Conservation (phyloP, 352 stramenopile genomes). For the Globisporangium nagaii region DNA sequence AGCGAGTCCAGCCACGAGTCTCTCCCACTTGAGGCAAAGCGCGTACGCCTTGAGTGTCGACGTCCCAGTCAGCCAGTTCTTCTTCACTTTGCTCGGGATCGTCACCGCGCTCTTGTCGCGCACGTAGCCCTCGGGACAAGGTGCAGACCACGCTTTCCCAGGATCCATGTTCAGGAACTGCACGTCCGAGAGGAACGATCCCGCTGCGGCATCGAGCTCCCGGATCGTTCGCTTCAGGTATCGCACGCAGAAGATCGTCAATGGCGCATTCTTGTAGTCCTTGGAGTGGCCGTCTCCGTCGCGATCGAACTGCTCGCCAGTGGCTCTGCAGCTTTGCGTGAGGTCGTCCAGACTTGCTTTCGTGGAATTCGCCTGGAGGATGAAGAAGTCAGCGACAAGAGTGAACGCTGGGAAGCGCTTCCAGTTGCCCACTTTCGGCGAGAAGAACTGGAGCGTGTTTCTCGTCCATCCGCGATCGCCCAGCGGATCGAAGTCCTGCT, state of each 20-base stretch:
- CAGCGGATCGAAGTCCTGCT: conserved; percentile 21
- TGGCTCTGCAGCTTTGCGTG: conserved; percentile 14
- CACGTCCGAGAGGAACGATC: conserved; percentile 22
- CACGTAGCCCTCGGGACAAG: conserved; percentile 21
- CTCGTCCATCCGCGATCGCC: conserved; percentile 21
- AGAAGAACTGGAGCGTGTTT: conserved; percentile 19
- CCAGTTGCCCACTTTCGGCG: conserved; percentile 17
- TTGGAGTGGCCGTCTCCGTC: conserved; percentile 41
- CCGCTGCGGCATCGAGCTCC: conserved; percentile 15
- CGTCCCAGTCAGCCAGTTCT: conserved; percentile 22
- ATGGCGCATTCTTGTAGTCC: conserved; percentile 33
- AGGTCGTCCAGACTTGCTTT: conserved; percentile 27
- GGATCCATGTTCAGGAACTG: conserved; percentile 32
- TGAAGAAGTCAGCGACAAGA: conserved; percentile 27
- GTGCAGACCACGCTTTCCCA: conserved; percentile 16
- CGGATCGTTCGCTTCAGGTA: conserved; percentile 23
- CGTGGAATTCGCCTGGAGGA: conserved; percentile 20
- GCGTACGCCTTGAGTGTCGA: conserved; percentile 24
- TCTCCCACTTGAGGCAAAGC: conserved; percentile 29
- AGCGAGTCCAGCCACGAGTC: conserved; percentile 4
- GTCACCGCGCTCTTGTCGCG: conserved; percentile 22
- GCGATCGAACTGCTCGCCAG: conserved; percentile 26
- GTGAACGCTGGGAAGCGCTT: conserved; percentile 19
- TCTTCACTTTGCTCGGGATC: conserved; percentile 31
- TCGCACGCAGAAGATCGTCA: conserved; percentile 39